Evolutionary conservation across 2,329 filamentous ascomycete species (phyloP).

Genomic region (Arthroderma sp.): DNA sequence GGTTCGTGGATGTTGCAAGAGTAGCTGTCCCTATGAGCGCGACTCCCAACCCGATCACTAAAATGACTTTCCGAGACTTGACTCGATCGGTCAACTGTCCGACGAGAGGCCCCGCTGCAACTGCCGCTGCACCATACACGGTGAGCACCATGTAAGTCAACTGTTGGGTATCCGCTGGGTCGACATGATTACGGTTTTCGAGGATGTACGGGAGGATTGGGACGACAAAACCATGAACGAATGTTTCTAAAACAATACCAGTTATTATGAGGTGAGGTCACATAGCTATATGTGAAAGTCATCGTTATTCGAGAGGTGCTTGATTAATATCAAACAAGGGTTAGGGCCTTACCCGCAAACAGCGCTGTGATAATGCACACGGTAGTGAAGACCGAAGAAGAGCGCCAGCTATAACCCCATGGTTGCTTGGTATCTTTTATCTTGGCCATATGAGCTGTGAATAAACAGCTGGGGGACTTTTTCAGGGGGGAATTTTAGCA

Average conservation of each 20-base stretch:
- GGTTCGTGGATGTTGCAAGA: slow-evolving; percentile 1
- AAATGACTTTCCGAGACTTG: not conserved
- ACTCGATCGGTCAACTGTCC: not conserved
- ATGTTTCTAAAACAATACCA: not conserved
- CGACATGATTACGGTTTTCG: not conserved
- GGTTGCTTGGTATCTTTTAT: not conserved
- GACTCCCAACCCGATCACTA: not conserved
- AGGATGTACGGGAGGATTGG: not conserved
- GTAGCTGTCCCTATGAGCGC: not conserved
- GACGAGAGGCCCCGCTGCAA: not conserved
- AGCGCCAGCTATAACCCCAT: slow-evolving; percentile 1
- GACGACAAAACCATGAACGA: not conserved
- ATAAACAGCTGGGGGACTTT: not conserved
- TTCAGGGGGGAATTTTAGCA: not conserved
- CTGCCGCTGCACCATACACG: not conserved
- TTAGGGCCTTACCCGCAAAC: not conserved
- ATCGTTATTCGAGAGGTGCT: not conserved
- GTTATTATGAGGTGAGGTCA: not conserved
- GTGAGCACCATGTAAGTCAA: not conserved
- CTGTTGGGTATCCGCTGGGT: not conserved
- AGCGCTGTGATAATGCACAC: not conserved
- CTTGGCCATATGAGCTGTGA: not conserved
- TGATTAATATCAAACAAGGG: not conserved
- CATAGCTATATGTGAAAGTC: not conserved
- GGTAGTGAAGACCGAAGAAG: not conserved